Evolutionary conservation across 805 yeast species (phyloP).

Genomic region (Wickerhamiella spandovensis): DNA sequence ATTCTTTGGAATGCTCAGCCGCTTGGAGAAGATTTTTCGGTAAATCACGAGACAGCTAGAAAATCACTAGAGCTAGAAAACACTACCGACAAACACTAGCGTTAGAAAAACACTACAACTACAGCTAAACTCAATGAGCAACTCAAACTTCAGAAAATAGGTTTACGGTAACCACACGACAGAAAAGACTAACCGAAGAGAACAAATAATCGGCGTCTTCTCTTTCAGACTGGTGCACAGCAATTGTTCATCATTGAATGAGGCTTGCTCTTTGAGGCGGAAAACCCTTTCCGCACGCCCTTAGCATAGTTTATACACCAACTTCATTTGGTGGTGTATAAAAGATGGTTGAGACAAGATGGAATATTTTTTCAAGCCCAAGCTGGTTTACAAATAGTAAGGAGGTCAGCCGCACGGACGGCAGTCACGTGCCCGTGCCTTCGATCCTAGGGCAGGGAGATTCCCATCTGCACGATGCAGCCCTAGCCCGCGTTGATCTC

Average conservation of each 20-base stretch:
- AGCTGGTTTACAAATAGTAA: neutral
- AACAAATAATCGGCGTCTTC: constrained; percentile 14
- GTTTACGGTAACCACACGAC: constrained; percentile 15
- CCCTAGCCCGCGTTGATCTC: neutral
- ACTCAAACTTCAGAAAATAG: constrained; percentile 13
- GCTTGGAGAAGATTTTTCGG: too few relatives aligned
- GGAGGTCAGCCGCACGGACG: neutral
- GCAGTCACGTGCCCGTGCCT: neutral
- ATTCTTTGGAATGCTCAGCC: neutral
- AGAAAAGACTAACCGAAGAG: constrained; percentile 8
- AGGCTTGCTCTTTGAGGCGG: neutral
- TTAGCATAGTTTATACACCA: neutral
- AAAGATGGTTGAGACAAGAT: neutral
- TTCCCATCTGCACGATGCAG: neutral
- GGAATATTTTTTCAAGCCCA: neutral
- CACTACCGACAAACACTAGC: neutral
- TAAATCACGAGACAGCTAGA: too few relatives aligned
- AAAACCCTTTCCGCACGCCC: neutral
- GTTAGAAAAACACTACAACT: too few relatives aligned
- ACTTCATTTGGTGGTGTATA: too few relatives aligned
- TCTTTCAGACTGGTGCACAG: constrained; percentile 27
- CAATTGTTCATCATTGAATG: constrained; percentile 5
- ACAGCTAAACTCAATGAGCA: too few relatives aligned
- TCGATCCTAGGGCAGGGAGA: neutral
- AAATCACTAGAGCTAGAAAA: too few relatives aligned